Evolutionary conservation across 139 green algal genomes (phyloP), one percentile per base, ranked within the genome.

Genomic region (Chlamydomonas sp.): DNA sequence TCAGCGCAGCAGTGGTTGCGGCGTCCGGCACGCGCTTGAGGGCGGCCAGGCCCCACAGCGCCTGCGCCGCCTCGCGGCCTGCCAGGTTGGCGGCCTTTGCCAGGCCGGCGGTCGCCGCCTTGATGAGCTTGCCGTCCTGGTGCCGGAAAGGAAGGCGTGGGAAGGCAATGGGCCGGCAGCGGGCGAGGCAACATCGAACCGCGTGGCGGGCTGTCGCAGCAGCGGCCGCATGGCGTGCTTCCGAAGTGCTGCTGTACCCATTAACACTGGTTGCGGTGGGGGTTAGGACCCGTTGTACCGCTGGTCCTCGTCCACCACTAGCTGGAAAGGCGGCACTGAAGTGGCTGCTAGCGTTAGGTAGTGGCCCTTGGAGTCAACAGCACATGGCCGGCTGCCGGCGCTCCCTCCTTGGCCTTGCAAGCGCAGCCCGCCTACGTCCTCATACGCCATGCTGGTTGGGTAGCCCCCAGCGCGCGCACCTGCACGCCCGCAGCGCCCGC

Each of bases 1-100:
- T 72, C 20, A 95, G 82, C 0, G 89, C 86, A 49, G 84, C 85
- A 17, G 91, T 68, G 4, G 86, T 77, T 1, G 85, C 58, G 63
- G 90, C 89, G 68, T 95, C 92, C 2, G 83, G 83, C 60, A 87
- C 87, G 0, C 78, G 78, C 69, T 90, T 74, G 78, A 93, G 78
- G n/a, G 91, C 89, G 4, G 92, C 92, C 68, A 94, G 80, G 16
- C 85, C 92, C 91, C 91, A 95, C 76, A 92, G 75, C 5, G 86
- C 91, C 86, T 95, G 90, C 17, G 79, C 85, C 1, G 89, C 85
- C 78, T 87, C 64, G 63, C 86, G 82, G 63, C 79, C 31, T 61
- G 79, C n/a, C 60, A 92, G 81, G 20, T 75, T 86, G 5, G 62
- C 88, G n/a, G 84, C 79, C 91, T 92, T 93, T 74, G 82, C 78